Conservation (phyloP, 2,329 filamentous ascomycete genomes). For the Herpomyces periplanetae region DNA sequence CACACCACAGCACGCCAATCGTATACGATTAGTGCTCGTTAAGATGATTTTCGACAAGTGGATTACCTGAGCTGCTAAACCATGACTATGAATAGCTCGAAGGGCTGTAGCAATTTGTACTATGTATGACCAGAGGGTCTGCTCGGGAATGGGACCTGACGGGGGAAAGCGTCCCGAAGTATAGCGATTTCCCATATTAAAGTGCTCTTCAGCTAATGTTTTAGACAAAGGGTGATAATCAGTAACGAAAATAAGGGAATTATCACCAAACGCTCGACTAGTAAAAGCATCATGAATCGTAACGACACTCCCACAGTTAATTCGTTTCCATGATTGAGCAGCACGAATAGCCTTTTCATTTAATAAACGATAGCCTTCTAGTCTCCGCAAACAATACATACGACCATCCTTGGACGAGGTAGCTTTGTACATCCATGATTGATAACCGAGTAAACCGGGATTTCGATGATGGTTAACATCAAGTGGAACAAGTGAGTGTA, state of each 20-base stretch:
- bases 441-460: slow-evolving; percentile 39
- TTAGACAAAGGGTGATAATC: slow-evolving; percentile 74
- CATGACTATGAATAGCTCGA: slow-evolving; percentile 39
- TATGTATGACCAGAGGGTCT: slow-evolving; percentile 57
- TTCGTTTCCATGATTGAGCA: slow-evolving; percentile 56
- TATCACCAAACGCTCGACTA: slow-evolving; percentile 63
- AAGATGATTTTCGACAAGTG: slow-evolving; percentile 59
- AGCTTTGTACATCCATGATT: slow-evolving; percentile 84
- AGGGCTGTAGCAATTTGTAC: slow-evolving; percentile 63
- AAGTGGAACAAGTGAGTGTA: slow-evolving; percentile 62
- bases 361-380: slow-evolving; percentile 58
- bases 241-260: slow-evolving; percentile 66
- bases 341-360: slow-evolving; percentile 59
- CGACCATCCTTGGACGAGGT: slow-evolving; percentile 55
- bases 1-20: slow-evolving; percentile 53
- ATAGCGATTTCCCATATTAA: slow-evolving; percentile 9
- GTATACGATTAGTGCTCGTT: slow-evolving; percentile 58
- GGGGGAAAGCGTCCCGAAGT: slow-evolving; percentile 10
- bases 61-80: slow-evolving; percentile 48
- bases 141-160: slow-evolving; percentile 19
- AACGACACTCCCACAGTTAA: slow-evolving; percentile 44
- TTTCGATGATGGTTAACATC: slow-evolving; percentile 46
- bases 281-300: slow-evolving; percentile 73
- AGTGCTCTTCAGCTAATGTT: slow-evolving; percentile 50
- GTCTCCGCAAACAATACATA: slow-evolving; percentile 44